These are phyloP conservation scores for Paraphoma chrysanthemicola DNA, from an alignment of 2,329 filamentous ascomycete genomes.

Conservation along the genomic window DNA sequence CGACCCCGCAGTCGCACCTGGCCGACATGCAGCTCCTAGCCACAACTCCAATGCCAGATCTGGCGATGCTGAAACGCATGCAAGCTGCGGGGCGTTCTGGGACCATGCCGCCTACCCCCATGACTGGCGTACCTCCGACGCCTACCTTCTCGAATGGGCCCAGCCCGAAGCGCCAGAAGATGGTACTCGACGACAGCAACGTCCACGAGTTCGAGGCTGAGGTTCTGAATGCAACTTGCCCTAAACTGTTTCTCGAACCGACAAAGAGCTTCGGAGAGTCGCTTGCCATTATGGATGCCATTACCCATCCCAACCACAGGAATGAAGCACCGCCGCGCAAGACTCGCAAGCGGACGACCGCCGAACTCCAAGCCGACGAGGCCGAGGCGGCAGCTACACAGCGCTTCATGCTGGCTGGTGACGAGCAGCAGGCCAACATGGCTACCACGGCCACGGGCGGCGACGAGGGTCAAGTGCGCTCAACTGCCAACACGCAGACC, in stretches of 20 bases:
- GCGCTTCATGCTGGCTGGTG: constrained; percentile 89
- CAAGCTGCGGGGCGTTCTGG: constrained; percentile 54
- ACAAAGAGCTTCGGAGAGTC: constrained; percentile 73
- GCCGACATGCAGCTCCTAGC: constrained; percentile 79
- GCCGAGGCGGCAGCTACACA: constrained; percentile 88
- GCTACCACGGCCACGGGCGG: constrained; percentile 64
- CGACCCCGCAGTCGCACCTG: constrained; percentile 77
- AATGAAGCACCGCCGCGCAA: constrained; percentile 82
- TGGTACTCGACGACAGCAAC: constrained; percentile 78
- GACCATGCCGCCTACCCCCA: constrained; percentile 72
- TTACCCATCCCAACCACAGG: constrained; percentile 79
- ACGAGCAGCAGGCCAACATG: constrained; percentile 75
- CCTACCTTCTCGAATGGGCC: constrained; percentile 64
- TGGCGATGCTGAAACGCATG: constrained; percentile 56
- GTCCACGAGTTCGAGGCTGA: constrained; percentile 78
- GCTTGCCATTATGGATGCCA: constrained; percentile 72
- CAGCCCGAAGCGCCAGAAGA: constrained; percentile 75
- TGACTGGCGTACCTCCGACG: constrained; percentile 61
- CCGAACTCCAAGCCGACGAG: constrained; percentile 94
- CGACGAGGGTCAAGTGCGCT: constrained; percentile 70
- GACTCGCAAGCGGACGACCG: constrained; percentile 88
- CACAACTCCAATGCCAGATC: constrained; percentile 67
- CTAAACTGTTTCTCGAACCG: constrained; percentile 79
- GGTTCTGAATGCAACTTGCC: constrained; percentile 74
- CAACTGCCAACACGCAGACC: constrained; percentile 78